Base-by-base conservation (phyloP, 1,284 basidiomycete species). In the Mycosarcoma maydis region DNA sequence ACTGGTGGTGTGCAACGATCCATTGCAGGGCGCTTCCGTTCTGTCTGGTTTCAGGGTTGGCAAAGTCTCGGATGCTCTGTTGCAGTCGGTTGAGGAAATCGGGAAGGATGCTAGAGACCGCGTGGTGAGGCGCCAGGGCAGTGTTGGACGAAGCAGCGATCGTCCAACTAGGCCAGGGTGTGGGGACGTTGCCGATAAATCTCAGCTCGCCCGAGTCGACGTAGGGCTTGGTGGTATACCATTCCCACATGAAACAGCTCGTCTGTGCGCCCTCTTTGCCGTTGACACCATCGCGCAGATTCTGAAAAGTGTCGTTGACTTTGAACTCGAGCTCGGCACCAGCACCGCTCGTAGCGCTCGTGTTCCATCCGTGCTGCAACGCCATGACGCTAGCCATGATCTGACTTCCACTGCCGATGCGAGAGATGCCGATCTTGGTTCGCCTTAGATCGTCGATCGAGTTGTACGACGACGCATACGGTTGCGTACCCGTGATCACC, bases 381-480 rank as follows among this genome's bases (percentile, higher is more conserved):
- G 90, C 92, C 89, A 97, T 92, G 22, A 97, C 92, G 64, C 89
- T 91, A 2, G 93, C 94, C 94, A 98, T 97, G 8, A 92, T 92
- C 80, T 94, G 90, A 68, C 88, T 91, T 26, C 92, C 92, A 69
- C 90, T 91, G 48, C 94, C 95, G 43, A 88, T 85, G 22, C 95
- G 86, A 24, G 92, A 95, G 66, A 98, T 96, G 2, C 95, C 95
- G 40, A 97, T 86, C 7, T 88, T 90, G 0, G 90, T 90, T 5
- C 88, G 90, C 71, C 90, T 86, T 22, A 98, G 85, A 77, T 96
- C 90, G 7, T 85, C 81, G 43, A 97, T 90, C 9, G 84, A 84
- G 43, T 91, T 85, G 83, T 89, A 95, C 65, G 86, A 82, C 19
- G 48, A 51, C 3, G 79, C 78, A 17, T 41, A 44, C 1, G 54